Evolutionary conservation across 2,329 filamentous ascomycete genomes (phyloP).

Genomic region (Claviceps arundinis): DNA sequence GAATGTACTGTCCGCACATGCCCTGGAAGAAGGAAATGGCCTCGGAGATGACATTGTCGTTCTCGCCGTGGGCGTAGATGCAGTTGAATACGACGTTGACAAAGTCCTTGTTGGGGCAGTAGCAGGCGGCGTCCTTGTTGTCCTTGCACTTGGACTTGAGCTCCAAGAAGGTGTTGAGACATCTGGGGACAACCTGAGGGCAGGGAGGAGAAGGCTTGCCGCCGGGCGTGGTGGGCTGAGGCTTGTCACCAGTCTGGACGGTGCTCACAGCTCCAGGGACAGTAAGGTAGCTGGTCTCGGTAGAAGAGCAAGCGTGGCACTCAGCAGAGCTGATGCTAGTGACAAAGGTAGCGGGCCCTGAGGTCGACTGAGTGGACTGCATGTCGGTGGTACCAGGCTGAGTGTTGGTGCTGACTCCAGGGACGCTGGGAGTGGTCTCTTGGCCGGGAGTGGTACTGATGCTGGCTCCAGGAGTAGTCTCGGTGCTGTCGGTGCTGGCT

Average conservation of each 20-base stretch:
- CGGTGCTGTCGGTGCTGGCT: too few relatives aligned
- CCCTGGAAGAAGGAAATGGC: constrained; percentile 80
- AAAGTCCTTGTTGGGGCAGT: constrained; percentile 69
- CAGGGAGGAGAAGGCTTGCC: constrained; percentile 24
- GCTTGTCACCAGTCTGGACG: constrained; percentile 5
- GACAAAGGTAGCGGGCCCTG: too few relatives aligned
- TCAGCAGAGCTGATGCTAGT: too few relatives aligned
- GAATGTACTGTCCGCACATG: constrained; percentile 67
- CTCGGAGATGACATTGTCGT: constrained; percentile 50
- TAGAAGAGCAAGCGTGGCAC: too few relatives aligned
- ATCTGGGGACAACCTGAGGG: constrained; percentile 68
- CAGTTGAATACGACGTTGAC: constrained; percentile 71
- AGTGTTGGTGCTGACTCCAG: too few relatives aligned
- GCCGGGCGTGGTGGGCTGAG: constrained; percentile 9
- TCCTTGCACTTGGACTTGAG: constrained; percentile 55
- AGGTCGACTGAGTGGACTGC: too few relatives aligned
- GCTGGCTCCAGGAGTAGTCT: too few relatives aligned
- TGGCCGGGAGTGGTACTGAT: neutral
- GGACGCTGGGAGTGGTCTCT: too few relatives aligned
- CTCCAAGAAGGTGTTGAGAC: constrained; percentile 83
- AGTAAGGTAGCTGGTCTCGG: too few relatives aligned
- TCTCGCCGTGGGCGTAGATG: constrained; percentile 61
- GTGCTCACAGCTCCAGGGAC: constrained; percentile 1
- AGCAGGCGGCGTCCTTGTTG: constrained; percentile 75
- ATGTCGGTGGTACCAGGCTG: too few relatives aligned